Evolutionary conservation across 2,329 filamentous ascomycete species (phyloP), one percentile per base, ranked within the genome.

Genomic region (Diaporthe sp.): DNA sequence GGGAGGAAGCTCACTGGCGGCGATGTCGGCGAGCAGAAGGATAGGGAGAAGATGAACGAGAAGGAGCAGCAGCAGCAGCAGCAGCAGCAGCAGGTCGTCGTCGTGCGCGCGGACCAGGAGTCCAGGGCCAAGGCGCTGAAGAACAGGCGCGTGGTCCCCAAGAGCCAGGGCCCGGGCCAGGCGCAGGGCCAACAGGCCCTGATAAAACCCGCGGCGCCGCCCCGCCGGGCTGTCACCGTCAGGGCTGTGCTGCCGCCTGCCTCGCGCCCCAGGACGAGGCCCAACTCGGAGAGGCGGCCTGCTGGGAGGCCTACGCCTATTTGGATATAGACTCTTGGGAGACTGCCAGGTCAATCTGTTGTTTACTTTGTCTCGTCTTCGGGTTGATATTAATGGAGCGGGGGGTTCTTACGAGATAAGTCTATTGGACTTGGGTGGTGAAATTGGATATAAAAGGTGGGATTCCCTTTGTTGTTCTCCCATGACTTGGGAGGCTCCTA

Each of bases 301-400:
- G 31, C 47, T 37, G 55, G 58, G 10, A 37, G 60, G 74, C 51
- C 74, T n/a, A 12, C 67, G 34, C 58, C 70, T 55, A 55, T 49
- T 10, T 73, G 74, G 70, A 68, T 73, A 28, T 75, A 70, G 51
- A 51, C 5, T 34, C 25, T 22, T 34, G 42, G 42, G 25, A 49
- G 63, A 68, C 28, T 68, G 31, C 6, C 12, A 25, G 44, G 15
- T 17, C 44, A 7, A 20, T 42, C 17, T 12, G 8, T 31, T 44
- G 4, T 42, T 42, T 17, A 5, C 39, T 44, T 42, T 61, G 31
- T 17, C 12, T 61, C 1, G 42, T 15, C 22, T 17, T 17, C 9
- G 34, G 51, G 6, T 42, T 44, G 37, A 7, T 44, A 3, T 39
- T 34, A 10, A 39, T 68, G 44, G 3, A 25, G 28, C 20, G 63